phyloP scores from a whole-genome alignment of 2,329 filamentous ascomycete genomes.

The Fusarium pilosicola region DNA sequence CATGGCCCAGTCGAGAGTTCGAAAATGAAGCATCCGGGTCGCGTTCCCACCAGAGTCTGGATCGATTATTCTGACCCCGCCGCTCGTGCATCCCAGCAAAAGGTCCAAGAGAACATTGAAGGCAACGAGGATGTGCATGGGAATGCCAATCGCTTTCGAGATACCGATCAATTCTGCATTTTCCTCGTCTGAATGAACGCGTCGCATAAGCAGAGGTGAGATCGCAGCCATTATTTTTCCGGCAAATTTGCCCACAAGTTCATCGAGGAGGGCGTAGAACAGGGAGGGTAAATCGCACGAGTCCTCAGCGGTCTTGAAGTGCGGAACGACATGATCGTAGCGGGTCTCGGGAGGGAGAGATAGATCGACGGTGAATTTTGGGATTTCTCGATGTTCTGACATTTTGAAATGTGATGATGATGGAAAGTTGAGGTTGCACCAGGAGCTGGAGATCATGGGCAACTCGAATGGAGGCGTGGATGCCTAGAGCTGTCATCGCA shows the following conservation, averaged over 20 bases:
- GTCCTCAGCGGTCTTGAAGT: conserved; percentile 26
- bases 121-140: conserved; percentile 68
- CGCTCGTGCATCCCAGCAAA: conserved; percentile 72
- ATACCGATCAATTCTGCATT: conserved; percentile 71
- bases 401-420: neutral
- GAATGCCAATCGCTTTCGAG: conserved; percentile 58
- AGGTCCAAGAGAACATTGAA: conserved; percentile 72
- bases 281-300: conserved; percentile 53
- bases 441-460: neutral
- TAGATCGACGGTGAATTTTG: conserved; percentile 44
- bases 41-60: neutral
- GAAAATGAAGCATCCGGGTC: conserved; percentile 61
- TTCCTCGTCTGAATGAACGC: conserved; percentile 65
- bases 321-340: conserved; percentile 43
- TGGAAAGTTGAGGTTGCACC: fast-evolving
- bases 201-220: conserved; percentile 58
- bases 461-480: neutral
- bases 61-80: conserved; percentile 43
- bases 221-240: conserved; percentile 47
- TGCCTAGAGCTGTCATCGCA: neutral
- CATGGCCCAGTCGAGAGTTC: conserved; percentile 67
- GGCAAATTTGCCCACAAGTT: conserved; percentile 28
- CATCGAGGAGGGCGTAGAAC: conserved; percentile 61
- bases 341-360: conserved; percentile 40
- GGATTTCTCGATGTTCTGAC: conserved; percentile 14